These are phyloP conservation scores for Colletotrichum sp. DNA, from an alignment of 2,329 filamentous ascomycete species.

Conservation along the genomic window DNA sequence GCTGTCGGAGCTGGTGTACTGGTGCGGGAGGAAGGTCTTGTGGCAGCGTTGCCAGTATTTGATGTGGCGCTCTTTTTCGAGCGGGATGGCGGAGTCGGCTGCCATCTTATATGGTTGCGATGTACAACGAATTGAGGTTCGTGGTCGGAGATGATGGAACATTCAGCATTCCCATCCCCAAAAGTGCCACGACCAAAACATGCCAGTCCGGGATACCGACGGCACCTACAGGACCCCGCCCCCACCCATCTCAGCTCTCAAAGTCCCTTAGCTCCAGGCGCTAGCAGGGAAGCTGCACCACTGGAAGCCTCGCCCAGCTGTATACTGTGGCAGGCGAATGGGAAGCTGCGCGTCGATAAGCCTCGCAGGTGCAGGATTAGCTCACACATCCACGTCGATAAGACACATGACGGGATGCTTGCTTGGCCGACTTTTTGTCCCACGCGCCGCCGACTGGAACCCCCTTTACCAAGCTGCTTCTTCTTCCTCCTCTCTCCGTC, in stretches of 20 bases:
- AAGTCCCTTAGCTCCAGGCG: neutral
- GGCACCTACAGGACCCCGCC: neutral
- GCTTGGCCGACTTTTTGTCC: neutral
- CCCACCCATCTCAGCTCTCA: neutral
- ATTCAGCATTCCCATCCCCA: neutral
- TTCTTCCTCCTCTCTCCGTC: neutral
- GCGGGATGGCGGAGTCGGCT: slow-evolving; percentile 29
- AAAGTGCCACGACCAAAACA: neutral
- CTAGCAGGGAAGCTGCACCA: neutral
- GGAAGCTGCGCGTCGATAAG: slow-evolving; percentile 17
- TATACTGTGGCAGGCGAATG: neutral
- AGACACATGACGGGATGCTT: slow-evolving; percentile 1
- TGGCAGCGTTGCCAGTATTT: slow-evolving; percentile 94
- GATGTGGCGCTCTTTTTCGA: slow-evolving; percentile 73
- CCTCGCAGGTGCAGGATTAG: neutral
- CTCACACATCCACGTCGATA: slow-evolving; percentile 5
- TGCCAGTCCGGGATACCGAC: neutral
- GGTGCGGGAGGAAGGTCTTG: slow-evolving; percentile 77
- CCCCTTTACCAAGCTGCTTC: neutral
- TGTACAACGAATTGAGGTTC: neutral
- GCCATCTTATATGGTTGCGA: slow-evolving; percentile 17
- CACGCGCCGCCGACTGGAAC: neutral
- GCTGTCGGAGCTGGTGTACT: slow-evolving; percentile 88
- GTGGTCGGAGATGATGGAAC: neutral
- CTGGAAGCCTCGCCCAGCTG: neutral